Conservation (phyloP, 2,329 filamentous ascomycete species). For the Xenosphaeropsis pyriputrescens region DNA sequence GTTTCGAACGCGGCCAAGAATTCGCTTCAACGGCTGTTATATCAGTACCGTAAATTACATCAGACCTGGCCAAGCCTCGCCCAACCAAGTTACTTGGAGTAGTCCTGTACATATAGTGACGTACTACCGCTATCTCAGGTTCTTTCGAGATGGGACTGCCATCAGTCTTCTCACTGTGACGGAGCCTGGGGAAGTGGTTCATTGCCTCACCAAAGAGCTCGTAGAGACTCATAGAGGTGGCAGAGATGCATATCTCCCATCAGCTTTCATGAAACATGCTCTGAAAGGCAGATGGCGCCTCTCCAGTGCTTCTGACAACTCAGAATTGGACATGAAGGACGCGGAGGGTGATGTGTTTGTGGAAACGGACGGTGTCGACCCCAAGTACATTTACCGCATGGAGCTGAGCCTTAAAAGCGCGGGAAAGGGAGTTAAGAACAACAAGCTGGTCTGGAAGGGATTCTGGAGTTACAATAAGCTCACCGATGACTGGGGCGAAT, state of each 20-base stretch:
- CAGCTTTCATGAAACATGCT: constrained; percentile 52
- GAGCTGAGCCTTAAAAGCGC: constrained; percentile 56
- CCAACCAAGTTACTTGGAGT: constrained; percentile 59
- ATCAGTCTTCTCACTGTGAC: constrained; percentile 69
- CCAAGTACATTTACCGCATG: constrained; percentile 76
- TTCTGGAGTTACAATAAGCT: constrained; percentile 85
- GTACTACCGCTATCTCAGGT: constrained; percentile 92
- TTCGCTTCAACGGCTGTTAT: constrained; percentile 92
- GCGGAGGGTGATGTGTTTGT: constrained; percentile 58
- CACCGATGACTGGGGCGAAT: constrained; percentile 84
- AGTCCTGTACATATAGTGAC: constrained; percentile 89
- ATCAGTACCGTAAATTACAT: constrained; percentile 95
- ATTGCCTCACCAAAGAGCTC: constrained; percentile 61
- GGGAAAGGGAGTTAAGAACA: constrained; percentile 55
- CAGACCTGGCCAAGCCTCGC: constrained; percentile 60
- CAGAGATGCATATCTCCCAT: constrained; percentile 22
- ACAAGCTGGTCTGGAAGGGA: constrained; percentile 75
- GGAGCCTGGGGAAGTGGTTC: constrained; percentile 79
- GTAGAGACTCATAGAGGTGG: constrained; percentile 23
- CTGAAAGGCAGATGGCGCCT: constrained; percentile 52
- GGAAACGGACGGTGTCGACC: constrained; percentile 70
- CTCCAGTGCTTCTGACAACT: constrained; percentile 16
- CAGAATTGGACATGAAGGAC: constrained; percentile 21
- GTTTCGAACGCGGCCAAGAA: constrained; percentile 69
- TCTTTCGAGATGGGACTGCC: constrained; percentile 78